phyloP scores from a whole-genome alignment of 257 asterid species.

The Eucommia ulmoides region DNA sequence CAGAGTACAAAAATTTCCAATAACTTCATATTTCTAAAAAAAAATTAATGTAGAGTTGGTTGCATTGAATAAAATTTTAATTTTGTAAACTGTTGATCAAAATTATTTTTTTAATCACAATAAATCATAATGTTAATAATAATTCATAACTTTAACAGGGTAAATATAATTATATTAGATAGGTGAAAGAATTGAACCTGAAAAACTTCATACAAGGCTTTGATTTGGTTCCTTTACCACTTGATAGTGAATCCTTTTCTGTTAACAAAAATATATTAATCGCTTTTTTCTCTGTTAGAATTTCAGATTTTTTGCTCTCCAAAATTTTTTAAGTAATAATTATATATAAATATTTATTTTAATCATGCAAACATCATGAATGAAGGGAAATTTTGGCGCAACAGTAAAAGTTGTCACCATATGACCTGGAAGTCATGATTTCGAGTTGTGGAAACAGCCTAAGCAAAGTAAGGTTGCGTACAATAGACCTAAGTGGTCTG shows the following conservation, averaged over 20 bases:
- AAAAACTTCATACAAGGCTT: conserved; percentile 99
- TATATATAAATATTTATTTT: background rate
- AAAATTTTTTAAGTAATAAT: conserved; percentile 15
- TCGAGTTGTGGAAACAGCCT: background rate
- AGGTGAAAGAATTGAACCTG: conserved; percentile 88
- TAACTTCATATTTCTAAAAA: too few species aligned
- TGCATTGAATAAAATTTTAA: too few species aligned
- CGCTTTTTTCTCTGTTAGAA: conserved; percentile 52
- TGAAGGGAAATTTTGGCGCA: background rate
- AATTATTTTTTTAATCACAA: too few species aligned
- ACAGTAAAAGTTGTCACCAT: too few species aligned
- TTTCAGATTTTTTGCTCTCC: conserved; percentile 16
- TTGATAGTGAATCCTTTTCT: conserved; percentile 79
- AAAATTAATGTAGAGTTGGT: too few species aligned
- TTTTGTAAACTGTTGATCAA: too few species aligned
- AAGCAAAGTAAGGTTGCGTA: too few species aligned
- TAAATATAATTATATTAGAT: conserved; percentile 23
- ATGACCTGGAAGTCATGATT: background rate
- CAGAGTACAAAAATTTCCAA: too few species aligned
- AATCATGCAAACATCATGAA: background rate
- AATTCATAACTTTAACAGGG: too few species aligned
- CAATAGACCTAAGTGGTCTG: too few species aligned
- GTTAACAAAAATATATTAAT: conserved; percentile 88
- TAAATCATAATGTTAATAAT: too few species aligned
- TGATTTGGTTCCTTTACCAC: conserved; percentile 99